Evolutionary conservation across 75 land plant genomes (phyloP).

Genomic region (Gnetum montanum): DNA sequence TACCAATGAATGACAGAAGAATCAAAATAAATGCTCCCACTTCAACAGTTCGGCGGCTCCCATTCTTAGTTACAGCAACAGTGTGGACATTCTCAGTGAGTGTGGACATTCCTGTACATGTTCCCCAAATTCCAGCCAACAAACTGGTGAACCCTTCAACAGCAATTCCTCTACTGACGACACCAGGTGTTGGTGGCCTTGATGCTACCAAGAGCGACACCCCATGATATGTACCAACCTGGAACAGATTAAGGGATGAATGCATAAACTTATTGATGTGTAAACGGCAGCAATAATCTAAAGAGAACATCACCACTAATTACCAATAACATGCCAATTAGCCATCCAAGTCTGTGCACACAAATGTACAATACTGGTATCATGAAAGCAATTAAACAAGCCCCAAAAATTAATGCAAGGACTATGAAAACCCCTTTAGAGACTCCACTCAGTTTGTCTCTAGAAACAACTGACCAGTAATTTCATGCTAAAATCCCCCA

Average conservation of each 20-base stretch:
- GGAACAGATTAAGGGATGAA: conserved; percentile 3
- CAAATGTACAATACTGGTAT: too few relatives aligned
- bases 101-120: conserved; percentile 85
- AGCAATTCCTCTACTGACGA: conserved; percentile 90
- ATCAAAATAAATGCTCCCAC: conserved; percentile 78
- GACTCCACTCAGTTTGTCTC: too few relatives aligned
- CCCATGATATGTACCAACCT: conserved; percentile 92
- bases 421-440: too few relatives aligned
- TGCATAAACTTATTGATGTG: not conserved
- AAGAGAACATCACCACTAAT: not conserved
- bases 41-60: conserved; percentile 70
- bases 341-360: too few relatives aligned
- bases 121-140: conserved; percentile 92
- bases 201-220: conserved; percentile 53
- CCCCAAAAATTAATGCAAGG: too few relatives aligned
- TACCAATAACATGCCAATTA: too few relatives aligned
- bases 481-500: too few relatives aligned
- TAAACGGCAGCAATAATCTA: not conserved
- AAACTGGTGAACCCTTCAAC: conserved; percentile 84
- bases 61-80: conserved; percentile 76
- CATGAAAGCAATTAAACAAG: too few relatives aligned
- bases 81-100: conserved; percentile 92
- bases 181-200: conserved; percentile 77
- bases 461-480: too few relatives aligned
- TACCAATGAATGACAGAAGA: conserved; percentile 72